Evolutionary conservation across 257 asterid genomes (phyloP), one percentile per base, ranked within the genome.

Genomic region (Penstemon eatonii): DNA sequence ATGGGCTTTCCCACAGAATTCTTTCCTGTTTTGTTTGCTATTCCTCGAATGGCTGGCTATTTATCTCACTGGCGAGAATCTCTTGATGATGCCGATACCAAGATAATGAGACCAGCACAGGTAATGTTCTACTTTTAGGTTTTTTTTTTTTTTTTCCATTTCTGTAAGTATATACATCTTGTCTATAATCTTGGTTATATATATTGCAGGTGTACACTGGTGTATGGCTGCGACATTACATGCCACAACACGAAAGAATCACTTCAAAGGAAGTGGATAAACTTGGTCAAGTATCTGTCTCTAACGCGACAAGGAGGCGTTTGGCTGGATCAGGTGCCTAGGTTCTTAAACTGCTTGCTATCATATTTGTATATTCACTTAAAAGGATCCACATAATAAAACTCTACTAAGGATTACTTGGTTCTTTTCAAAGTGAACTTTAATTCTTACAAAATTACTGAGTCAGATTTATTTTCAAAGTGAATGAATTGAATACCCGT

Each of bases 1-100:
- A 93, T 90, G 86, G 99, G 99, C 11, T 93, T 93, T 58, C 96
- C 99, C 4, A 86, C 97, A 0, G 99, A 93, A 79, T 93, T 93
- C 90, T 93, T 93, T 49, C 94, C 99, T 8, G 96, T 93, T 72
- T 63, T 93, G 76, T 90, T 93, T 75, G 99, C 99, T 41, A 82
- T 88, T 73, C 99, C 99, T 53, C 89, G 99, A 40, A 93, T 93
- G 99, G 99, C 99, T 58, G 99, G 99, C 50, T 93, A 93, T 76
- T 81, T 93, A 71, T 88, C 99, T 77, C 99, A 93, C 80, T 93
- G 99, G 99, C 84, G 92, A 12, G 99, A 93, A 74, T 93, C 99
- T 51, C 82, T 93, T 44, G 99, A 88, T 78, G 96, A 89, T 73
- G 91, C 95, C 11, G 95, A 89, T 67, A 93, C 99, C 44, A 93